Percentiles rank a stretch among this genome's conserved stretches.
Evolutionary conservation across 805 yeast genomes (phyloP).

Genomic region (Candida adriatica): DNA sequence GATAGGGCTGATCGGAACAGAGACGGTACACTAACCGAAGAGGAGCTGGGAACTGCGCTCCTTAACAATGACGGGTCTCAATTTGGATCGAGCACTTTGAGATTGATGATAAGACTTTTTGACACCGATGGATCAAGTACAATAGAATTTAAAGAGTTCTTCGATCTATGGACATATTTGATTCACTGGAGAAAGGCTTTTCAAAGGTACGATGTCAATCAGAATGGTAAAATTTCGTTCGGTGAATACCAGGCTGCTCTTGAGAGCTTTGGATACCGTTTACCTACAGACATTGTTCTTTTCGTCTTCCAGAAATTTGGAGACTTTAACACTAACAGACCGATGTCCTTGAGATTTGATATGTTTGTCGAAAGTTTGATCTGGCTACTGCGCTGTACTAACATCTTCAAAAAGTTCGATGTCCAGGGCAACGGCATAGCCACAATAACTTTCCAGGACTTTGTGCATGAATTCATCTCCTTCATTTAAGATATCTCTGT

Average conservation of each 20-base stretch:
- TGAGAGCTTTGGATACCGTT: constrained; percentile 57
- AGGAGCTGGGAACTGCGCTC: constrained; percentile 52
- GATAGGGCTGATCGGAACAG: constrained; percentile 48
- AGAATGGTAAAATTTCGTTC: constrained; percentile 52
- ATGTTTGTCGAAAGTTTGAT: constrained; percentile 76
- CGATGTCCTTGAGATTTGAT: constrained; percentile 58
- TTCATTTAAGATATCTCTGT: constrained; percentile 8
- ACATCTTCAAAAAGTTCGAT: constrained; percentile 72
- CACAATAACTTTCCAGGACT: constrained; percentile 57
- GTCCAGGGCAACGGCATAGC: constrained; percentile 69
- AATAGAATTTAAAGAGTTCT: constrained; percentile 53
- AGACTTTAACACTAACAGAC: constrained; percentile 25
- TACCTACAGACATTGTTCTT: constrained; percentile 49
- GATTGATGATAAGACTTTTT: constrained; percentile 57
- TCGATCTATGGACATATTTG: constrained; percentile 61
- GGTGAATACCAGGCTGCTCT: constrained; percentile 59
- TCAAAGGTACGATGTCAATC: constrained; percentile 52
- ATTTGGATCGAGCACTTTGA: constrained; percentile 54
- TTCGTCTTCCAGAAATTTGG: constrained; percentile 54
- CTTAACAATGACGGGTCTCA: constrained; percentile 58
- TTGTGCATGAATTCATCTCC: constrained; percentile 45
- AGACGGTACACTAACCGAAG: constrained; percentile 47
- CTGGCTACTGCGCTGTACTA: constrained; percentile 70
- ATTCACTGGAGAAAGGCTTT: constrained; percentile 61
- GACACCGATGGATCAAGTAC: constrained; percentile 41